Evolutionary conservation across 768 basidiomycete genomes (phyloP).

Genomic region (Pulveroboletus sp.): DNA sequence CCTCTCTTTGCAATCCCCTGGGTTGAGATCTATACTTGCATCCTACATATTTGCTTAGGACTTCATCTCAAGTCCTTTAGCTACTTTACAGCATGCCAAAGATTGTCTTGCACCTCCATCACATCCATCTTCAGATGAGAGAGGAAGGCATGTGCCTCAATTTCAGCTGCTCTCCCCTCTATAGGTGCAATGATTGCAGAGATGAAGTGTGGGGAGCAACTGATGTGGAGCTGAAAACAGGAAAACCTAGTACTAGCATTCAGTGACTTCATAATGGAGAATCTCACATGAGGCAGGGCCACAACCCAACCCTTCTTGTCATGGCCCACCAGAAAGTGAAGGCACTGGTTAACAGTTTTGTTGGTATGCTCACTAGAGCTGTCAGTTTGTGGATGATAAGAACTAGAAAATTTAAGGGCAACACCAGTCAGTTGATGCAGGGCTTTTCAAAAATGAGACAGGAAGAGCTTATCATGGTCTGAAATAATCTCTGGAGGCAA

Average conservation of each 20-base stretch:
- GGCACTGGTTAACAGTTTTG: constrained; percentile 11
- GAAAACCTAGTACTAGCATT: constrained; percentile 32
- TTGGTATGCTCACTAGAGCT: constrained; percentile 21
- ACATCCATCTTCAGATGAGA: background rate
- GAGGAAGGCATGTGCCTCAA: background rate
- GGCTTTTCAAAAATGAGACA: constrained; percentile 22
- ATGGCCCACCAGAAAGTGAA: background rate
- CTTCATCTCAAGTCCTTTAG: no score
- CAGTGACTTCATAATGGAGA: constrained; percentile 32
- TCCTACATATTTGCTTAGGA: no score
- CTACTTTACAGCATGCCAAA: background rate
- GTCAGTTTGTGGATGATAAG: constrained; percentile 30
- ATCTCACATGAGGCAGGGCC: constrained; percentile 26
- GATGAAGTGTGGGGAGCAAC: constrained; percentile 21
- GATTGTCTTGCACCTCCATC: background rate
- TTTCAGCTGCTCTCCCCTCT: background rate
- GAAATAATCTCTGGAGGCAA: constrained; percentile 12
- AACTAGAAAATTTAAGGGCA: constrained; percentile 18
- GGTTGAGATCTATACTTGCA: no score
- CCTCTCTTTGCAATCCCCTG: no score
- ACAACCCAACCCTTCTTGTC: constrained; percentile 29
- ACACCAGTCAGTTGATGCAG: constrained; percentile 10
- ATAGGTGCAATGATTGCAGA: constrained; percentile 14
- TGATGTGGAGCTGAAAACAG: constrained; percentile 28
- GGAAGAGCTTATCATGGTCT: constrained; percentile 27